Base-by-base conservation (phyloP, 2,329 filamentous ascomycete species). In the Cercospora janseana region DNA sequence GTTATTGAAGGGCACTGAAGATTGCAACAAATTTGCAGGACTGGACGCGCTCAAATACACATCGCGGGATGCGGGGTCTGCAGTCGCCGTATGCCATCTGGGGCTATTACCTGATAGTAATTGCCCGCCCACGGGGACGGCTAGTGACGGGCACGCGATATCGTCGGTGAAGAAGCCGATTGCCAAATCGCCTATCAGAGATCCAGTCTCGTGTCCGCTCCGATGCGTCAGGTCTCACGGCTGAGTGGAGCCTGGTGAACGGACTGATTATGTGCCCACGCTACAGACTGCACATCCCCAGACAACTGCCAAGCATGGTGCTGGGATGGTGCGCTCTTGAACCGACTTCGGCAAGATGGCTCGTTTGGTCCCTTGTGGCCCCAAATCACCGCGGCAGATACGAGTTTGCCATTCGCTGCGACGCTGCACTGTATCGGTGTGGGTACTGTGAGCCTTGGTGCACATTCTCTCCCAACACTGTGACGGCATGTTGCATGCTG, bases 101-200 rank as follows among this genome's bases (percentile, higher is more conserved):
- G 32, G 46, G 49, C 45, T 49, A 55, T 55, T 55, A 52, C 52
- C 26, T 55, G 49, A 52, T 46, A 49, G 40, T 46, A 51, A 43
- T 37, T 44, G 27, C 42, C n/a, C 27, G 43, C 52, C 49, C 49
- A 52, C 44, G 52, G 52, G 52, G 52, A 37, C 52, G 48, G 47
- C 26, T 41, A 52, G 24, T 48, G 44, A 49, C 49, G 52, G 44
- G 41, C 16, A 26, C 29, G 20, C 32, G 29, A 24, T 34, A 38
- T 10, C 29, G 23, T 24, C 31, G 13, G 18, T 12, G 44, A 26
- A 35, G 16, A 38, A 24, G 18, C 44, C 44, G 32, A 24, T 21
- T 34, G n/a, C 44, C 23, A 38, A 26, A 38, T n/a, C 34, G 44
- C 44, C 32, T 40, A 20, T 47, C 34, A 34, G 27, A 40, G 44